phyloP scores from a whole-genome alignment of 2,329 filamentous ascomycete species.

The Alternaria sp. region DNA sequence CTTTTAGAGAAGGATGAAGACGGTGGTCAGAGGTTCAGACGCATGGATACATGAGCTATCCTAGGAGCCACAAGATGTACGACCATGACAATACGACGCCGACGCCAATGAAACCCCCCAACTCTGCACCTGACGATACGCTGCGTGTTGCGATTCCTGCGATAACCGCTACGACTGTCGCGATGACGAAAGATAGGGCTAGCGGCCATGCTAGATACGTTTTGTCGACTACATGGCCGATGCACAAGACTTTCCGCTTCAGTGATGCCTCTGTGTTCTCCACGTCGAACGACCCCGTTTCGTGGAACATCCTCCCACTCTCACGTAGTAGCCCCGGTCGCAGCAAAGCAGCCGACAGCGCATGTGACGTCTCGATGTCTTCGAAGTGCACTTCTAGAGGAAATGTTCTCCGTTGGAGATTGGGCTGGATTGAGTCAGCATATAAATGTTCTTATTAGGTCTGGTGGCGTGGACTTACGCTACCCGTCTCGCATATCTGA shows the following conservation, averaged over 20 bases:
- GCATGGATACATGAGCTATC: not conserved
- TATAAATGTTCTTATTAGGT: fast-evolving
- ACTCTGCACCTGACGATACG: not conserved
- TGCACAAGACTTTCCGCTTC: not conserved
- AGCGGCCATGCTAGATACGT: not conserved
- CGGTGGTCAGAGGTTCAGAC: not conserved
- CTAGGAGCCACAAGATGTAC: not conserved
- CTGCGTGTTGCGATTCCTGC: not conserved
- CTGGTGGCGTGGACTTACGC: not conserved
- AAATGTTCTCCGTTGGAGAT: not conserved
- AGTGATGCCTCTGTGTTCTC: not conserved
- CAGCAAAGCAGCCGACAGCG: not conserved
- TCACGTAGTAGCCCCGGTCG: not conserved
- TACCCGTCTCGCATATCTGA: not conserved
- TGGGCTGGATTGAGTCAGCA: no score
- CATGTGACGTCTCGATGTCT: not conserved
- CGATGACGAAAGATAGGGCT: not conserved
- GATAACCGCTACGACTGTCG: not conserved
- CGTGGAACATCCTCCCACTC: not conserved
- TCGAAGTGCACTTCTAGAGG: not conserved
- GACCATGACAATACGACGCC: not conserved
- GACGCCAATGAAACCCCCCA: not conserved
- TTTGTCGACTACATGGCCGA: not conserved
- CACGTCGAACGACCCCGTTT: not conserved
- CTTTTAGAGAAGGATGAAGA: not conserved